Evolutionary conservation across 2,329 filamentous ascomycete species (phyloP).

Genomic region (Periconia digitata): DNA sequence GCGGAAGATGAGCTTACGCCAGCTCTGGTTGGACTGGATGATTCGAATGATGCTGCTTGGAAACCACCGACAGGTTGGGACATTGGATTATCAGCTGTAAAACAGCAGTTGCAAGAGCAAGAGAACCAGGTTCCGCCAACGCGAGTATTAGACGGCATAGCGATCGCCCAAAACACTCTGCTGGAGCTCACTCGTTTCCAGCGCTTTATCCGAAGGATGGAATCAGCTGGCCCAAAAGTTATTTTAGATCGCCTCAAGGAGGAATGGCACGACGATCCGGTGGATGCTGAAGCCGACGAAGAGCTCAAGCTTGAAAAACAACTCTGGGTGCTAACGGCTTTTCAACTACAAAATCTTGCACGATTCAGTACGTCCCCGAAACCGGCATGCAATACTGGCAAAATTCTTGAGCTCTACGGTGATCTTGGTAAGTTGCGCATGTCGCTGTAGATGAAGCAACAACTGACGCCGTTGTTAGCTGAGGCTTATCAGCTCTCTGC

Average conservation of each 20-base stretch:
- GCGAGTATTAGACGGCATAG: slow-evolving; percentile 13
- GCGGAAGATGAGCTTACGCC: slow-evolving; percentile 4
- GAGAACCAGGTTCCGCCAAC: slow-evolving; percentile 20
- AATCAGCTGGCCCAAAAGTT: slow-evolving; percentile 53
- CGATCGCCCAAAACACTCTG: slow-evolving; percentile 20
- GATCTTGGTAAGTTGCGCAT: slow-evolving; percentile 39
- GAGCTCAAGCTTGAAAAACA: slow-evolving; percentile 59
- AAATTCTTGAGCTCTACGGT: slow-evolving; percentile 43
- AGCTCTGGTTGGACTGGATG: slow-evolving; percentile 5
- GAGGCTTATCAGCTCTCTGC: slow-evolving; percentile 51
- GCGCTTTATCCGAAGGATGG: slow-evolving; percentile 59
- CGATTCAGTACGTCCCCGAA: slow-evolving; percentile 23
- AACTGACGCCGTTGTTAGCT: slow-evolving; percentile 36
- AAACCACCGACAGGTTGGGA: slow-evolving; percentile 39
- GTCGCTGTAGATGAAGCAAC: slow-evolving; percentile 3
- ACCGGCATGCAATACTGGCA: slow-evolving; percentile 33
- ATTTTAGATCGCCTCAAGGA: slow-evolving; percentile 60
- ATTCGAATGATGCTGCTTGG: slow-evolving; percentile 19
- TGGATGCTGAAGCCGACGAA: slow-evolving; percentile 50
- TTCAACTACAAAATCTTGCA: slow-evolving; percentile 46
- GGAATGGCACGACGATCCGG: slow-evolving; percentile 32
- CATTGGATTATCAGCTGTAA: slow-evolving; percentile 24
- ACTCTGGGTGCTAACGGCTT: slow-evolving; percentile 62
- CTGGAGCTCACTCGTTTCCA: slow-evolving; percentile 48
- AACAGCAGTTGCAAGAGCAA: slow-evolving; percentile 7